phyloP scores from a whole-genome alignment of 2,329 filamentous ascomycete genomes.

The Westerdykella sp. region DNA sequence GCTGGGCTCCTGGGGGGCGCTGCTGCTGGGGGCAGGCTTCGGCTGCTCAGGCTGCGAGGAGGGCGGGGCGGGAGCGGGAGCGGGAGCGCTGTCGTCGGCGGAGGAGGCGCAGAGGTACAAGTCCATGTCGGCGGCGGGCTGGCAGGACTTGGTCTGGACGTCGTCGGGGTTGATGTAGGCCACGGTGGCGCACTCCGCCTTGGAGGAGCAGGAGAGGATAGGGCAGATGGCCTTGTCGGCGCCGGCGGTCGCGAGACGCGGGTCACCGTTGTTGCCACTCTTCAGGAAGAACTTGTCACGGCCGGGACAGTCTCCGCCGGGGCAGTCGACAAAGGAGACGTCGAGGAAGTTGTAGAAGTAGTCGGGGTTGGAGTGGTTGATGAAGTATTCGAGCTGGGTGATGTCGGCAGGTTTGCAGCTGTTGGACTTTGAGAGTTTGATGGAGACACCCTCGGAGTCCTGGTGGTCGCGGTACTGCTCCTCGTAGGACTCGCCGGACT shows the following conservation, averaged over 20 bases:
- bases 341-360: slow-evolving; percentile 31
- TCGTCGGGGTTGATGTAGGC: slow-evolving; percentile 31
- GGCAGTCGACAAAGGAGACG: slow-evolving; percentile 36
- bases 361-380: slow-evolving; percentile 6
- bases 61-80: slow-evolving; percentile 6
- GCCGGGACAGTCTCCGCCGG: slow-evolving; percentile 25
- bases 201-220: slow-evolving; percentile 19
- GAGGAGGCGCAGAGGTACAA: slow-evolving; percentile 35
- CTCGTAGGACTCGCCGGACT: slow-evolving; percentile 24
- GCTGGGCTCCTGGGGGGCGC: slow-evolving; percentile 6
- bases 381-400: slow-evolving; percentile 37
- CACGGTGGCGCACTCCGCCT: slow-evolving; percentile 18
- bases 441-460: slow-evolving; percentile 28
- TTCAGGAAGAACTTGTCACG: slow-evolving; percentile 31
- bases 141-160: slow-evolving; percentile 29
- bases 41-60: neutral
- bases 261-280: slow-evolving; percentile 16
- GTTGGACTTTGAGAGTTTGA: slow-evolving; percentile 35
- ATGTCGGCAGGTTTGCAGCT: slow-evolving; percentile 27
- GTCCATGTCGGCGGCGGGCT: slow-evolving; percentile 18
- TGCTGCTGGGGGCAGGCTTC: slow-evolving; percentile 8
- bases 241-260: slow-evolving; percentile 8
- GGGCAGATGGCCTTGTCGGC: slow-evolving; percentile 29
- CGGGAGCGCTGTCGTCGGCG: slow-evolving; percentile 9
- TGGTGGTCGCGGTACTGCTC: slow-evolving; percentile 25